Conservation (phyloP, 352 stramenopile species). For the Phytophthora citricola region DNA sequence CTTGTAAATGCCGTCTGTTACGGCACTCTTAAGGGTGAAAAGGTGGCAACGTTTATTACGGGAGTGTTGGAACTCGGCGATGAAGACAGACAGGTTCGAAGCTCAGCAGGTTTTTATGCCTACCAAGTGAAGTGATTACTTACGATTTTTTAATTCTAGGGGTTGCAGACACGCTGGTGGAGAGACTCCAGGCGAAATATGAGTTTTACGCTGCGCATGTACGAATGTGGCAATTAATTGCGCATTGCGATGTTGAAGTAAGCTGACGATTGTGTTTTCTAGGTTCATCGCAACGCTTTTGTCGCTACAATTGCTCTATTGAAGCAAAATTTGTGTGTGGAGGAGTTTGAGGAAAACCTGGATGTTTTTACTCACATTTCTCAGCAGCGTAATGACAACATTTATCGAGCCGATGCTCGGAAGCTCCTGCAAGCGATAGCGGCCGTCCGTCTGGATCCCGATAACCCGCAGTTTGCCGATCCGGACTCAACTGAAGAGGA, state of each 20-base stretch:
- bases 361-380: constrained; percentile 85
- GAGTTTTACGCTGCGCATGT: constrained; percentile 86
- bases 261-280: constrained; percentile 2
- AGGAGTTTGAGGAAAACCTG: constrained; percentile 84
- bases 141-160: constrained; percentile 36
- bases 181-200: constrained; percentile 85
- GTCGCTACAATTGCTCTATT: constrained; percentile 70
- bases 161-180: constrained; percentile 80
- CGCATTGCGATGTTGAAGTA: neutral
- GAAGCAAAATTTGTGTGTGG: constrained; percentile 80
- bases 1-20: constrained; percentile 89
- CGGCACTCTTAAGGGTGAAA: constrained; percentile 74
- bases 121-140: neutral
- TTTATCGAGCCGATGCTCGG: constrained; percentile 79
- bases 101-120: neutral
- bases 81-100: constrained; percentile 71
- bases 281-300: constrained; percentile 87
- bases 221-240: constrained; percentile 2
- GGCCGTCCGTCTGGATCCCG: constrained; percentile 77
- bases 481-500: constrained; percentile 64
- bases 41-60: constrained; percentile 70
- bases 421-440: constrained; percentile 88
- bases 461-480: constrained; percentile 81
- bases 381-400: constrained; percentile 84
- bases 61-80: constrained; percentile 72